phyloP scores from a whole-genome alignment of 805 yeast species.

The Grigorovia jiainica region DNA sequence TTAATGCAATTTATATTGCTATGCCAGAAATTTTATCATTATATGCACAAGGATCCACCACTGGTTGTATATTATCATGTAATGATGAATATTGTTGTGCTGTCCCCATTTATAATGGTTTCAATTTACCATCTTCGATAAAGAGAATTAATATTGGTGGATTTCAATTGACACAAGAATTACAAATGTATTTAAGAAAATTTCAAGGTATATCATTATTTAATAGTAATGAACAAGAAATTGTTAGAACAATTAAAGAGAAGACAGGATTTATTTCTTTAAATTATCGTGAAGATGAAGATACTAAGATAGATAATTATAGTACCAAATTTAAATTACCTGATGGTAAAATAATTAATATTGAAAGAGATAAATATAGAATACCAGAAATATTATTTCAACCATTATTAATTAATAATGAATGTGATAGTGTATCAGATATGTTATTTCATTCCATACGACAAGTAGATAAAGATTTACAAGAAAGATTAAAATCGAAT shows the following conservation, averaged over 20 bases:
- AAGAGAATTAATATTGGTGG: constrained; percentile 79
- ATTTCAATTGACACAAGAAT: constrained; percentile 67
- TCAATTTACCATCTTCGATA: constrained; percentile 62
- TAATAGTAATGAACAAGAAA: constrained; percentile 73
- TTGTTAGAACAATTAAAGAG: constrained; percentile 72
- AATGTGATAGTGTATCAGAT: constrained; percentile 58
- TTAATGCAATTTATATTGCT: constrained; percentile 91
- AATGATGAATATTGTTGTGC: constrained; percentile 89
- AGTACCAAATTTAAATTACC: constrained; percentile 51
- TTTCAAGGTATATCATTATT: constrained; percentile 52
- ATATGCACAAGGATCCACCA: constrained; percentile 84
- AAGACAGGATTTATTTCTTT: constrained; percentile 54
- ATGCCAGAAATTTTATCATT: constrained; percentile 81
- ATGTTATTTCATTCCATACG: constrained; percentile 53
- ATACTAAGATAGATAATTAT: constrained; percentile 27
- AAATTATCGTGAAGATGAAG: constrained; percentile 50
- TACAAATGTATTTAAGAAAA: constrained; percentile 59
- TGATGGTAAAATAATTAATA: constrained; percentile 62
- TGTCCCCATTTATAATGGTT: constrained; percentile 88
- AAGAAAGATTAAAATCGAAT: constrained; percentile 58
- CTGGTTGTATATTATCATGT: constrained; percentile 82
- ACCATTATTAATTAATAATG: constrained; percentile 73
- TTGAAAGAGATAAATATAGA: constrained; percentile 63
- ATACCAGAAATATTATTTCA: constrained; percentile 76
- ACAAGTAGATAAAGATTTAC: constrained; percentile 68